Evolutionary conservation across 2,329 filamentous ascomycete species (phyloP), one percentile per base, ranked within the genome.

Genomic region (Neopestalotiopsis rosae): DNA sequence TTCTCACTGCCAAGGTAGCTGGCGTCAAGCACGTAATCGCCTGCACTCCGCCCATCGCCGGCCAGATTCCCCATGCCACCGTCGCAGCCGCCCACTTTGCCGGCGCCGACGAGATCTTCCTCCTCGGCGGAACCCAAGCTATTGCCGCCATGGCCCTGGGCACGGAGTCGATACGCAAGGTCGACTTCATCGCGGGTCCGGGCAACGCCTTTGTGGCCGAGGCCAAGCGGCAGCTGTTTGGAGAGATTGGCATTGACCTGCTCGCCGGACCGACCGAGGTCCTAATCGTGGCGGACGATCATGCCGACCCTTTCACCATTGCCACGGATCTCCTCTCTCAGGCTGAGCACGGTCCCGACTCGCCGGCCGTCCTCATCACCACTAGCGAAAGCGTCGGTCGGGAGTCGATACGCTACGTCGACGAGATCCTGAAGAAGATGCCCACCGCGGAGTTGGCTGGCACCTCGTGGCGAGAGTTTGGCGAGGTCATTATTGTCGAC

Each of bases 201-300:
- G 86, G 86, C 1, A 88, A 88, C 71, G 80, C 85, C 1, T 88
- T 87, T 72, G 86, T 88, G 0, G 85, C 86, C 3, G 86, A 86
- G 72, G 86, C 82, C 0, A 88, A 88, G 73, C 79, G 85, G 0
- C 85, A 86, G 72, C 75, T 88, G 0, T 88, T 86, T 68, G 86
- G 86, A 17, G 80, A 84, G 67, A 82, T 88, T 34, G 86, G 86
- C 5, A 88, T 88, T 67, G 86, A 88, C 71, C 78, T 88, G 1
- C 80, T 85, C 28, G 86, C 86, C 0, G 86, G 86, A 0, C 86
- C 86, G 12, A 87, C 85, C 0, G 86, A 88, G 73, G 77, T 87
- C 24, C 77, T 87, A 10, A 81, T 87, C 38, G 82, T 87, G 0
- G 84, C 84, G 2, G 85, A 87, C 68, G 80, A 82, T 56, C 67